phyloP scores from a whole-genome alignment of 2,329 filamentous ascomycete species.

The Fusarium lyarnte region DNA sequence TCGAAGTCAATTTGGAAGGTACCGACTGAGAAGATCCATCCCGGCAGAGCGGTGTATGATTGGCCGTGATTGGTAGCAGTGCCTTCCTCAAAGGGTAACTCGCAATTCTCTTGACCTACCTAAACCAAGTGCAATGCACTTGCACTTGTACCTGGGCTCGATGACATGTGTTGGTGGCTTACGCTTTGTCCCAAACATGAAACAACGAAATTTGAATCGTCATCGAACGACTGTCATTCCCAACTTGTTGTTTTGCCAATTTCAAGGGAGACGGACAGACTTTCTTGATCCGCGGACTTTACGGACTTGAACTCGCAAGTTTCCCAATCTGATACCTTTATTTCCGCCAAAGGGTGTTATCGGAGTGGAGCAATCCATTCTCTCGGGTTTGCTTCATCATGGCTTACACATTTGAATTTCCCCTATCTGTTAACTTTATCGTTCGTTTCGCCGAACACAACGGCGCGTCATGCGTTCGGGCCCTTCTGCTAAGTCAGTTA shows the following conservation, averaged over 20 bases:
- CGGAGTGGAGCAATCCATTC: conserved; percentile 24
- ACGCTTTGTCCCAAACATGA: not conserved
- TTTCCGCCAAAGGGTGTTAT: conserved; percentile 20
- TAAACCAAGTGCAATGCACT: not conserved
- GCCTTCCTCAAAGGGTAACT: conserved; percentile 15
- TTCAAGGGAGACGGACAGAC: not conserved
- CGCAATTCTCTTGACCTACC: not conserved
- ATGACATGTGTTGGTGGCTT: conserved; percentile 24
- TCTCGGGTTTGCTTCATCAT: conserved; percentile 19
- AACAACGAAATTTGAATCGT: conserved; percentile 8
- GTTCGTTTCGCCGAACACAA: conserved; percentile 10
- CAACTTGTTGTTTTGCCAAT: conserved; percentile 12
- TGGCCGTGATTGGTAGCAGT: not conserved
- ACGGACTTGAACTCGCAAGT: conserved; percentile 1
- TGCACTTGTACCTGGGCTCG: not conserved
- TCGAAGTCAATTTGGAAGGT: conserved; percentile 4
- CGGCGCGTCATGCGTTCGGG: not conserved
- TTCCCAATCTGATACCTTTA: conserved; percentile 4
- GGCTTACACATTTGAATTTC: conserved; percentile 14
- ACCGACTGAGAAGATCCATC: not conserved
- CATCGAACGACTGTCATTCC: not conserved
- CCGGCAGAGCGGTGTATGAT: not conserved
- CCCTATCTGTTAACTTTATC: conserved; percentile 5
- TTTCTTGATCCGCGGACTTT: not conserved
- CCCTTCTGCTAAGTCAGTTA: not conserved